Base-by-base conservation (phyloP, 106 monocot species). In the Dioscorea dumetorum region DNA sequence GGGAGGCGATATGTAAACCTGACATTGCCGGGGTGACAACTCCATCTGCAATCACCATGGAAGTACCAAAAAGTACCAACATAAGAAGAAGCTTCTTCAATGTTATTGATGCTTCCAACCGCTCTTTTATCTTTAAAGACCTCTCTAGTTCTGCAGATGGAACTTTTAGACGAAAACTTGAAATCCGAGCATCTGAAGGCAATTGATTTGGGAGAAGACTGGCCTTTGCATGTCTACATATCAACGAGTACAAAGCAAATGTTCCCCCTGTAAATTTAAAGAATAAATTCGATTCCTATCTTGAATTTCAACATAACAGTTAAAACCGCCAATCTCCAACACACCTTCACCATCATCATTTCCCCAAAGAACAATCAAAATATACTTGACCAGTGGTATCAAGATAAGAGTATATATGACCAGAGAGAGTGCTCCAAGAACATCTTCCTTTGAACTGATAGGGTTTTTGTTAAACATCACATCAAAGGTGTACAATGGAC, bases 21-120 rank as follows among this genome's bases (percentile, higher is more conserved):
- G 92, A 99, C 92, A 99, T 92, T 53, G 97, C 89, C 41, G 97
- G 92, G 9, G 97, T 92, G 41, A 93, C 77, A 73, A 94, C 90
- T 69, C 94, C 94, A 80, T 87, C 84, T 28, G 94, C 85, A 57
- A 94, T 84, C 49, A 94, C 81, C 94, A 94, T 94, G 18, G 94
- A 81, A 71, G 94, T 94, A 32, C 94, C 94, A 71, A 94, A 90
- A 35, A 94, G 80, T 35, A 90, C 94, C 50, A 94, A 72, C 28
- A 78, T 66, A 48, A 94, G 72, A 63, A 94, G 84, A 57, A 87
- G 52, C 72, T 87, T 90, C 66, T 94, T 94, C 64, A 89, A 67
- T 20, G 33, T 50, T 35, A 58, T 15, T 57, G 90, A 94, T 3
- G 76, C 52, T 63, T 94, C 94, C 56, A 94, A 82, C 16, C 49